Conservation (phyloP, 2,329 filamentous ascomycete genomes). For the Cercospora sesami region DNA sequence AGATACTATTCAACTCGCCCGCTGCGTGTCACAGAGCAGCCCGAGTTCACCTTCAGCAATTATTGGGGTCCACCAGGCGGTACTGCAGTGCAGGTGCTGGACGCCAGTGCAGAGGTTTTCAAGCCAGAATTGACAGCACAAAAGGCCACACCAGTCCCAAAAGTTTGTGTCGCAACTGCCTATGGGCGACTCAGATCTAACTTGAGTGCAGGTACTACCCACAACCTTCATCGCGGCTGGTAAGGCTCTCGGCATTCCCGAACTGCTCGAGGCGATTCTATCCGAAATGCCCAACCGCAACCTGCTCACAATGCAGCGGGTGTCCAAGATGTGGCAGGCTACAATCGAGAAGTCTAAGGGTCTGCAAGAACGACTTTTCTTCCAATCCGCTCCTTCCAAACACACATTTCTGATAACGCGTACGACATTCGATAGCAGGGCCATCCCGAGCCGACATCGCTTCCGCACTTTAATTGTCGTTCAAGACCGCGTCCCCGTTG, state of each 20-base stretch:
- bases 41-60: background rate
- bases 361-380: conserved; percentile 14
- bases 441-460: background rate
- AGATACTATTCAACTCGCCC: background rate
- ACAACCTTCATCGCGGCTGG: background rate
- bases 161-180: background rate
- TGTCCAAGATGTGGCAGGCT: conserved; percentile 8
- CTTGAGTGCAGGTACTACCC: background rate
- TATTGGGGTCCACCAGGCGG: background rate
- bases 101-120: background rate
- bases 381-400: background rate
- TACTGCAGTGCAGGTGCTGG: background rate
- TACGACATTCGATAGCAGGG: background rate
- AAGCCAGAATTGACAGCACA: background rate
- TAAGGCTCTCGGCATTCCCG: conserved; percentile 18
- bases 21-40: background rate
- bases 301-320: conserved; percentile 7
- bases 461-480: background rate
- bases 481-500: background rate
- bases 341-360: background rate
- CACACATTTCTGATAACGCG: conserved; percentile 1
- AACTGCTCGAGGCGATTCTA: conserved; percentile 22
- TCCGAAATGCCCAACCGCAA: background rate
- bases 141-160: background rate
- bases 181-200: background rate